Percentiles rank a stretch among this genome's conserved stretches.
phyloP scores from a whole-genome alignment of 257 asterid species.

The Prunella vulgaris region DNA sequence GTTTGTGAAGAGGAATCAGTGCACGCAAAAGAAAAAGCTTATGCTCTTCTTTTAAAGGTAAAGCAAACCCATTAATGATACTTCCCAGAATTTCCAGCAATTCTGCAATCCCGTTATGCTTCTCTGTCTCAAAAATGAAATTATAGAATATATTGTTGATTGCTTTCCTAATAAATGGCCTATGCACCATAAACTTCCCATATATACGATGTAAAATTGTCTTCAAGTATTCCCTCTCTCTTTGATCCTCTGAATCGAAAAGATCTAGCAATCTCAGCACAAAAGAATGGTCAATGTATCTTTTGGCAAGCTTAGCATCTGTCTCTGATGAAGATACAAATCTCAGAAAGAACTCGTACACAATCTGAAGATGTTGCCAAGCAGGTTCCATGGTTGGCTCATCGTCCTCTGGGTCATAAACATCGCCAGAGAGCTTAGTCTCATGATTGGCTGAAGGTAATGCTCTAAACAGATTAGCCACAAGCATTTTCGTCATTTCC shows the following conservation, averaged over 20 bases:
- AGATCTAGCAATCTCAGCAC: slow-evolving; percentile 57
- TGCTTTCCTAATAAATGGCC: slow-evolving; percentile 60
- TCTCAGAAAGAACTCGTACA: slow-evolving; percentile 52
- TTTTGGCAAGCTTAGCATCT: slow-evolving; percentile 57
- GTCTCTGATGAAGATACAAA: slow-evolving; percentile 49
- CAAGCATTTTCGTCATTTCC: slow-evolving; percentile 48
- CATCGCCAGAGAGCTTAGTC: slow-evolving; percentile 33
- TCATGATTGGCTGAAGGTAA: slow-evolving; percentile 40
- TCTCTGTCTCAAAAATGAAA: slow-evolving; percentile 53
- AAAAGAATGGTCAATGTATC: slow-evolving; percentile 58
- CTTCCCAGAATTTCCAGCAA: slow-evolving; percentile 37
- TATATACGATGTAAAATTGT: slow-evolving; percentile 50
- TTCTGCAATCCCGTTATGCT: slow-evolving; percentile 40
- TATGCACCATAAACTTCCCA: slow-evolving; percentile 62
- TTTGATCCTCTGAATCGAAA: slow-evolving; percentile 55
- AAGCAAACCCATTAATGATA: slow-evolving; percentile 36
- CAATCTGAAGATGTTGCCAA: slow-evolving; percentile 64
- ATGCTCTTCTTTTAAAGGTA: slow-evolving; percentile 38
- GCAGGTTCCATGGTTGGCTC: slow-evolving; percentile 53
- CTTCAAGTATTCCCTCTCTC: slow-evolving; percentile 63
- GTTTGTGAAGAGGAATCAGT: slow-evolving; percentile 43
- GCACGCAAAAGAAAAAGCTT: slow-evolving; percentile 41
- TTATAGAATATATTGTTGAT: slow-evolving; percentile 52
- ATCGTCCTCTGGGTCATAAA: slow-evolving; percentile 54
- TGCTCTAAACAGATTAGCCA: slow-evolving; percentile 49